A percentile compares a stretch with the other conserved stretches of the same genome.
These are phyloP conservation scores for Neoscytalidium dimidiatum DNA, from an alignment of 2,329 filamentous ascomycete species.

Conservation along the genomic window DNA sequence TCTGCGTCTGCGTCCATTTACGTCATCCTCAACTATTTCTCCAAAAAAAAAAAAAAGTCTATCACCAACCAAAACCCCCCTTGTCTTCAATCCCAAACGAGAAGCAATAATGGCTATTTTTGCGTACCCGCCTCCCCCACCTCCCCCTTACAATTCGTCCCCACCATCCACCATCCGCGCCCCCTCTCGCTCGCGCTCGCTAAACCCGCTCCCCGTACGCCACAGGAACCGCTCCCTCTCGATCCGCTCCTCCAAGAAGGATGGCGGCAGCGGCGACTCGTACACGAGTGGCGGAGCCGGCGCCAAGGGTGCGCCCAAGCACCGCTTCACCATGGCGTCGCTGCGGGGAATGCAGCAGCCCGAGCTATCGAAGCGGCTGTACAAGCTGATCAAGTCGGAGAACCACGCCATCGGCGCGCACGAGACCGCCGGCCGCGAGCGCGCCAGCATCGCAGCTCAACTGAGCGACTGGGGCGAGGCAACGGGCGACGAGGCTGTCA, in stretches of 20 bases:
- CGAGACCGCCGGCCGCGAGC: conserved; percentile 82
- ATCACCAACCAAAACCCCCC: conserved; percentile 10
- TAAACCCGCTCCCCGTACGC: conserved; percentile 31
- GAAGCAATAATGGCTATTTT: conserved; percentile 28
- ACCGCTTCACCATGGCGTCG: conserved; percentile 82
- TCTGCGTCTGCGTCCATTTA: not conserved
- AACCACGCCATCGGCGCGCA: conserved; percentile 85
- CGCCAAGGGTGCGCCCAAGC: conserved; percentile 51
- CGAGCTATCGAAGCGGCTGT: conserved; percentile 85
- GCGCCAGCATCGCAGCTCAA: conserved; percentile 81
- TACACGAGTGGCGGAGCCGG: conserved; percentile 30
- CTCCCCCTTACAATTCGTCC: conserved; percentile 27
- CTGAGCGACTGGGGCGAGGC: conserved; percentile 96
- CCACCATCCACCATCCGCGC: conserved; percentile 24
- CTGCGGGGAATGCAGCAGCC: conserved; percentile 83
- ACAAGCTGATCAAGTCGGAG: conserved; percentile 90
- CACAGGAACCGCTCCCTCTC: conserved; percentile 73
- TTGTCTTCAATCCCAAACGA: not conserved
- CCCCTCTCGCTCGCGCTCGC: conserved; percentile 30
- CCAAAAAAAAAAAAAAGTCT: too few relatives aligned
- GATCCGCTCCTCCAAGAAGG: conserved; percentile 60
- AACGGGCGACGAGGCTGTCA: conserved; percentile 82
- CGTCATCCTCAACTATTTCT: not conserved
- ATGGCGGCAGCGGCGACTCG: conserved; percentile 31
- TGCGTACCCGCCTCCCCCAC: conserved; percentile 31